These are phyloP conservation scores for Neofusicoccum sp. DNA, from an alignment of 2,329 filamentous ascomycete species.

Conservation along the genomic window DNA sequence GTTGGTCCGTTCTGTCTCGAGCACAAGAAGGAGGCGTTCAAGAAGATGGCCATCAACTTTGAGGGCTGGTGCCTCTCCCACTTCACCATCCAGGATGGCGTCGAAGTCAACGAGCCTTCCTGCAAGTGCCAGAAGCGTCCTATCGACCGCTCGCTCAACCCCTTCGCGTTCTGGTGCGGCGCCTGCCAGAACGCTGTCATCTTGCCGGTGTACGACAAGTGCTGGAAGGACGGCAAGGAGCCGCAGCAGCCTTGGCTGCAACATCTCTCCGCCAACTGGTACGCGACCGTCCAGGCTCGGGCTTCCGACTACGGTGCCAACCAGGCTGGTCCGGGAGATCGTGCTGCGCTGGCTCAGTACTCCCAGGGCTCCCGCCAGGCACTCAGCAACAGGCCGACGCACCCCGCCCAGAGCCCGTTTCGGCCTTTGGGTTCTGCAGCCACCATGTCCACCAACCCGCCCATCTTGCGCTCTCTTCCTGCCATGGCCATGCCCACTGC, in stretches of 20 bases:
- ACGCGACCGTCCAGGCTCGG: not conserved
- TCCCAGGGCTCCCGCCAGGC: no score
- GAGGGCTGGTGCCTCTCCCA: not conserved
- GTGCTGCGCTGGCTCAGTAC: no score
- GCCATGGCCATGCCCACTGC: no score
- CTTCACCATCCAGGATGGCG: not conserved
- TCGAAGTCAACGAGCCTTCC: not conserved
- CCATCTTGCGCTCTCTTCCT: no score
- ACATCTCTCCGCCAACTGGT: not conserved
- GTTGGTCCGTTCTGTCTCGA: not conserved
- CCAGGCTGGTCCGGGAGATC: no score
- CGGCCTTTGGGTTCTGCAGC: no score
- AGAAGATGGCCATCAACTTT: not conserved
- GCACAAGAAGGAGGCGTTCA: not conserved
- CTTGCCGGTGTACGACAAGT: not conserved
- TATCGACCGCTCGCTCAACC: not conserved
- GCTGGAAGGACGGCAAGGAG: not conserved
- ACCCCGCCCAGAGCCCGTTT: no score
- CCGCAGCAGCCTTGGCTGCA: not conserved
- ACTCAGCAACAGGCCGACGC: no score
- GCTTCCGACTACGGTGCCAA: no score
- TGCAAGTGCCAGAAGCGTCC: not conserved
- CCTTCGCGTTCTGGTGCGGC: conserved; percentile 6
- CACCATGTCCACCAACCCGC: no score
- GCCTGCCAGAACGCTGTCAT: not conserved